A percentile compares a stretch with the other conserved stretches of the same genome.
Evolutionary conservation across 805 yeast species (phyloP).

Genomic region (Teunomyces tritomae): DNA sequence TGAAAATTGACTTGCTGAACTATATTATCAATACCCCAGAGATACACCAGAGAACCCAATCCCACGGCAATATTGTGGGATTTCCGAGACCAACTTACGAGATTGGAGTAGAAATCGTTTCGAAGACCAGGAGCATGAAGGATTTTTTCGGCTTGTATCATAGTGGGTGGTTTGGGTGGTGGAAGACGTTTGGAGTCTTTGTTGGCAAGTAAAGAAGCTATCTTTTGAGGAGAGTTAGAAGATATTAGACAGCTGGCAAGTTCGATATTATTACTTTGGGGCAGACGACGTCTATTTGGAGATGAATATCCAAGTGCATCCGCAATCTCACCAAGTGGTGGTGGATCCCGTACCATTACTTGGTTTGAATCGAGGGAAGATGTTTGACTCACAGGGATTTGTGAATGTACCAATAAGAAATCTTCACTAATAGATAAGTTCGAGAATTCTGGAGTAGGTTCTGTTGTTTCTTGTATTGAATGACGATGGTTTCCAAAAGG

Average conservation of each 20-base stretch:
- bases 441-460: slow-evolving; percentile 3
- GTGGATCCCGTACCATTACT: not conserved
- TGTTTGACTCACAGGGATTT: not conserved
- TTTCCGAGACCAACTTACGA: slow-evolving; percentile 66
- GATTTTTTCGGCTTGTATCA: slow-evolving; percentile 10
- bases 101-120: slow-evolving; percentile 75
- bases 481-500: not conserved
- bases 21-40: slow-evolving; percentile 54
- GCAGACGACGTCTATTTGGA: not conserved
- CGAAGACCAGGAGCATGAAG: slow-evolving; percentile 63
- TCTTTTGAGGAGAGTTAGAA: slow-evolving; percentile 8
- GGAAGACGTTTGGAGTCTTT: not conserved
- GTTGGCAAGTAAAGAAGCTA: slow-evolving; percentile 9
- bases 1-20: slow-evolving; percentile 47
- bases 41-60: slow-evolving; percentile 51
- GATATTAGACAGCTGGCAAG: slow-evolving; percentile 17
- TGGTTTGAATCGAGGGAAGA: slow-evolving; percentile 1
- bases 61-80: slow-evolving; percentile 64
- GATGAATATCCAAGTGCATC: slow-evolving; percentile 46
- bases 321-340: slow-evolving; percentile 43
- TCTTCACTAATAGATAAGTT: slow-evolving; percentile 18
- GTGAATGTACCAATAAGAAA: slow-evolving; percentile 18
- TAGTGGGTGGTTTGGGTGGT: slow-evolving; percentile 2
- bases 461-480: not conserved
- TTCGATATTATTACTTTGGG: slow-evolving; percentile 4